Evolutionary conservation across 2,329 filamentous ascomycete genomes (phyloP), one percentile per base, ranked within the genome.

Genomic region (Aplosporella prunicola): DNA sequence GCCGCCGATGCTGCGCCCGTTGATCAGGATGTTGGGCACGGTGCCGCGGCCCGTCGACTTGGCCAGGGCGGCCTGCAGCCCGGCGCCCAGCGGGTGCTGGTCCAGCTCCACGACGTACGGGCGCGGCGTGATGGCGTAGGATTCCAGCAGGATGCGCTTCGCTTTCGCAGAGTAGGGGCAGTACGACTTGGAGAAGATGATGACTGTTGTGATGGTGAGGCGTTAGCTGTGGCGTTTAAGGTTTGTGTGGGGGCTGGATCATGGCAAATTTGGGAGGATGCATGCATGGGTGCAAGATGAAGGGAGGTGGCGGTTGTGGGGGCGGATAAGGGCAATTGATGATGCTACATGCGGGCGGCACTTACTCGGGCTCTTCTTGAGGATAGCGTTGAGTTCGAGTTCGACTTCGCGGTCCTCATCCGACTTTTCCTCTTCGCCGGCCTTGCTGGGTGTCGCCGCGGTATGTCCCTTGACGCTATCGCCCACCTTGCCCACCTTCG

Each of bases 151-250:
- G 39, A 96, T 74, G 28, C 71, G 69, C 63, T 98, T 98, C 30
- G 91, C 91, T 49, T 77, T 78, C 55, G 78, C 81, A 35, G 87
- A 95, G 63, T 75, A 80, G 1, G 82, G 86, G 60, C 91, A 98
- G 64, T 89, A 94, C 1, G 82, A 76, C 62, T 98, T 96, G 46
- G 87, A 94, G 66, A 96, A 96, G 51, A 98, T 85, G 57, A 95
- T 83, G 43, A 96, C 86, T 91, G 47, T 5, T 18, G 9, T 3
- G 10, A 13, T 5, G 6, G 16, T 50, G 42, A 51, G 44, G 20
- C n/a, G 27, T 33, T 23, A 36, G 34, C 13, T n/a, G n/a, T n/a
- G n/a, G 4, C 7, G 6, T 10, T 14, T 16, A 4, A 22, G 6
- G 6, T 24, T 8, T 14, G 29, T 11, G 9, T 13, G 28, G 9